These are phyloP conservation scores for Stachybotrys elegans DNA, from an alignment of 2,329 filamentous ascomycete genomes.

Conservation along the genomic window DNA sequence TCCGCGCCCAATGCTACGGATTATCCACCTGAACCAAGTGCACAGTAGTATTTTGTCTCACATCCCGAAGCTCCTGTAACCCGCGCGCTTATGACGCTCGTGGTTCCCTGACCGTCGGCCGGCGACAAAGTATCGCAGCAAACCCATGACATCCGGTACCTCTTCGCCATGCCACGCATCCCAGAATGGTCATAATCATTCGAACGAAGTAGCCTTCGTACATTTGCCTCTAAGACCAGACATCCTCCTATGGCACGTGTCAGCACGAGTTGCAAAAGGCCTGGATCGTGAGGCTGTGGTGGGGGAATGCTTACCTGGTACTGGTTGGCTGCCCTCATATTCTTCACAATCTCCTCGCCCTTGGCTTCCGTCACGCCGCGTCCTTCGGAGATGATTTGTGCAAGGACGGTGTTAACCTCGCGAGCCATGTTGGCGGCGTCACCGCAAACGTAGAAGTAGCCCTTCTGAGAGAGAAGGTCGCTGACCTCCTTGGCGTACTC, in stretches of 20 bases:
- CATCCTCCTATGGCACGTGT: slow-evolving; percentile 53
- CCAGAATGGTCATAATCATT: slow-evolving; percentile 10
- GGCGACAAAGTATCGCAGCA: neutral
- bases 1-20: too few species aligned
- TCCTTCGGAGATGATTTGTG: slow-evolving; percentile 79
- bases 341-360: slow-evolving; percentile 94
- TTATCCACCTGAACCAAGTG: too few species aligned
- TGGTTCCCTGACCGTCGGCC: neutral
- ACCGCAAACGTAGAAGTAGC: slow-evolving; percentile 97
- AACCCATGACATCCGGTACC: slow-evolving; percentile 12
- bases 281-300: neutral
- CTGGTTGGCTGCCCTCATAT: slow-evolving; percentile 89
- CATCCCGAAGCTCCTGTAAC: too few species aligned
- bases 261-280: neutral
- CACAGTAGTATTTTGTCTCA: too few species aligned
- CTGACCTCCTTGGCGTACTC: slow-evolving; percentile 81
- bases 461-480: slow-evolving; percentile 77
- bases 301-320: slow-evolving; percentile 68
- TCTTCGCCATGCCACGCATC: slow-evolving; percentile 14
- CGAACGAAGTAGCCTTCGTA: slow-evolving; percentile 4
- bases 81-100: too few species aligned
- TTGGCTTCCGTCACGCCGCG: slow-evolving; percentile 78
- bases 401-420: slow-evolving; percentile 83
- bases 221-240: slow-evolving; percentile 53
- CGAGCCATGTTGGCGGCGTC: slow-evolving; percentile 97